A percentile compares a stretch with the other conserved stretches of the same genome.
Evolutionary conservation across 306 rosid genomes (phyloP).

Genomic region (Lagenaria siceraria): DNA sequence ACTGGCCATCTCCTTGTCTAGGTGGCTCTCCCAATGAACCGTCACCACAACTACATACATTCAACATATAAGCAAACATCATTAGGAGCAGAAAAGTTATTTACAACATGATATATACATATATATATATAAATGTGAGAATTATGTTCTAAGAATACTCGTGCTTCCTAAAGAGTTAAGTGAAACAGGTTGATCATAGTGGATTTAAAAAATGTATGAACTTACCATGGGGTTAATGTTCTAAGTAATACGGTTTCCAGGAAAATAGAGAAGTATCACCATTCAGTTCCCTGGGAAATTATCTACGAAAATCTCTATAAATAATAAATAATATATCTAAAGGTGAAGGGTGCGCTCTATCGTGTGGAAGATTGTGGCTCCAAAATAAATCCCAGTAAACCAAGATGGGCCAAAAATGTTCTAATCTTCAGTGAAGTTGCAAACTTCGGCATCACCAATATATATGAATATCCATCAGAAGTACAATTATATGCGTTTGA

Average conservation of each 20-base stretch:
- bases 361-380: background rate
- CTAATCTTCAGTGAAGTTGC: conserved; percentile 9
- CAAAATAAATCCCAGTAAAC: background rate
- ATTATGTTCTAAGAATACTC: background rate
- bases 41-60: conserved; percentile 68
- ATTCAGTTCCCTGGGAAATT: background rate
- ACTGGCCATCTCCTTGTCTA: conserved; percentile 78
- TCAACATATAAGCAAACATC: conserved; percentile 2
- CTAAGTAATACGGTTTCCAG: too few relatives aligned
- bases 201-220: background rate
- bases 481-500: background rate
- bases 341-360: background rate
- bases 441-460: background rate
- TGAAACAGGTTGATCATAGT: background rate
- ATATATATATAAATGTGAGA: background rate
- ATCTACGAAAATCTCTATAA: background rate
- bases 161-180: background rate
- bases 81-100: background rate
- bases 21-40: conserved; percentile 83
- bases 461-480: background rate
- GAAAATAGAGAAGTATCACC: background rate
- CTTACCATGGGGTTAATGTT: too few relatives aligned
- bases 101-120: background rate
- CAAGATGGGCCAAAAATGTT: background rate
- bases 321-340: background rate